Percentiles rank a stretch among this genome's conserved stretches.
phyloP scores from a whole-genome alignment of 768 basidiomycete species.

The Boletus subparvulus region DNA sequence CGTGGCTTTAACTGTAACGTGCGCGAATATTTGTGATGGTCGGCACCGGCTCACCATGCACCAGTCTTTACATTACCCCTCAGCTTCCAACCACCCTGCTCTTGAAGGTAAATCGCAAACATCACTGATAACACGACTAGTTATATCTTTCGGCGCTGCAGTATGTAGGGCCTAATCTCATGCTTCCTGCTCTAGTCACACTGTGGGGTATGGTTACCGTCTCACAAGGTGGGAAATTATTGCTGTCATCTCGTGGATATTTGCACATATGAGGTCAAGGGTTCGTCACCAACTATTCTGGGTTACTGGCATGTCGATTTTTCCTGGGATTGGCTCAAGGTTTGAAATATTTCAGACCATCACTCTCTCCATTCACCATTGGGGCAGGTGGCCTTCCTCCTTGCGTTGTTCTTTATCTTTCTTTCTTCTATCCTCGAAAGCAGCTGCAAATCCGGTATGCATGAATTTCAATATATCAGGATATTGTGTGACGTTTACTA shows the following conservation, averaged over 20 bases:
- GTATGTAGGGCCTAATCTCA: background rate
- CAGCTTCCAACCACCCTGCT: slow-evolving; percentile 62
- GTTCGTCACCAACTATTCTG: slow-evolving; percentile 49
- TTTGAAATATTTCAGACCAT: slow-evolving; percentile 15
- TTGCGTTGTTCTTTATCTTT: slow-evolving; percentile 56
- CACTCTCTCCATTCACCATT: slow-evolving; percentile 4
- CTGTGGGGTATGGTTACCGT: background rate
- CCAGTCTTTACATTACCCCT: slow-evolving; percentile 41
- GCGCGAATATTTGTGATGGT: background rate
- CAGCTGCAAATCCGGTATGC: slow-evolving; percentile 24
- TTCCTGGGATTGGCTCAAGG: slow-evolving; percentile 61
- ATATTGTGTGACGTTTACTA: slow-evolving; percentile 14
- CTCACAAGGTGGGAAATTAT: background rate
- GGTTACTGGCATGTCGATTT: slow-evolving; percentile 51
- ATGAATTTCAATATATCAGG: background rate
- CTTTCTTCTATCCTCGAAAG: slow-evolving; percentile 43
- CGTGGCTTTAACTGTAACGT: slow-evolving; percentile 32
- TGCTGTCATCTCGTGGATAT: background rate
- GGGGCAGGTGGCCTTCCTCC: slow-evolving; percentile 53
- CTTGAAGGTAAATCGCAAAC: slow-evolving; percentile 40
- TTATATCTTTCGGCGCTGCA: background rate
- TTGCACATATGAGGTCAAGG: slow-evolving; percentile 31
- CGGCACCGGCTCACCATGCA: background rate
- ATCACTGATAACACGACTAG: background rate
- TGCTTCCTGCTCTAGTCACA: background rate